Percentiles rank a stretch among this genome's conserved stretches.
Evolutionary conservation across 371 early-diverging fungal species (phyloP).

Genomic region (Mortierella sp.): DNA sequence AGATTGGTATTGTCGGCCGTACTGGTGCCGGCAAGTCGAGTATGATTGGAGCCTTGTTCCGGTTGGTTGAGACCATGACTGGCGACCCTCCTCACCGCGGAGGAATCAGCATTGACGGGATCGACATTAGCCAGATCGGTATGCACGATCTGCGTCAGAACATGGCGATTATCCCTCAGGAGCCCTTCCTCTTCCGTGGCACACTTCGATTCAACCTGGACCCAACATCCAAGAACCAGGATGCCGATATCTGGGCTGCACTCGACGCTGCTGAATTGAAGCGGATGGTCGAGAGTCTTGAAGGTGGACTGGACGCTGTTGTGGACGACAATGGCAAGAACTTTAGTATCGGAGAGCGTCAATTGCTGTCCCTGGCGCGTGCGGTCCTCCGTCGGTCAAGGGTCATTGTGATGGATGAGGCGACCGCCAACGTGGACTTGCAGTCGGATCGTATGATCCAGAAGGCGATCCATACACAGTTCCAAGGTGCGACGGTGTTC

Average conservation of each 20-base stretch:
- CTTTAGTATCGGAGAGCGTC: slow-evolving; percentile 72
- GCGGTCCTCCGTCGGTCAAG: slow-evolving; percentile 67
- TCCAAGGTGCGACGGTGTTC: slow-evolving; percentile 63
- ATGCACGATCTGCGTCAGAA: slow-evolving; percentile 69
- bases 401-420: slow-evolving; percentile 72
- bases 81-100: slow-evolving; percentile 57
- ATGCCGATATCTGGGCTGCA: slow-evolving; percentile 73
- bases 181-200: slow-evolving; percentile 68
- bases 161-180: slow-evolving; percentile 78
- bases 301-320: slow-evolving; percentile 50
- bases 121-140: slow-evolving; percentile 65
- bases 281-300: slow-evolving; percentile 43
- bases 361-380: slow-evolving; percentile 63
- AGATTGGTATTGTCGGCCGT: slow-evolving; percentile 66
- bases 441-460: slow-evolving; percentile 66
- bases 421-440: slow-evolving; percentile 74
- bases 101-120: slow-evolving; percentile 66
- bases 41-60: slow-evolving; percentile 67
- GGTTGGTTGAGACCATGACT: slow-evolving; percentile 61
- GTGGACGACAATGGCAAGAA: slow-evolving; percentile 66
- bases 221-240: slow-evolving; percentile 70
- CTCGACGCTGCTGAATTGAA: slow-evolving; percentile 54
- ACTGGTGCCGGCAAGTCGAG: slow-evolving; percentile 78
- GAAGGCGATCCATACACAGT: slow-evolving; percentile 59
- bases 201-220: slow-evolving; percentile 72